Conservation (phyloP, 2,329 filamentous ascomycete genomes). For the Endothia cerciana region DNA sequence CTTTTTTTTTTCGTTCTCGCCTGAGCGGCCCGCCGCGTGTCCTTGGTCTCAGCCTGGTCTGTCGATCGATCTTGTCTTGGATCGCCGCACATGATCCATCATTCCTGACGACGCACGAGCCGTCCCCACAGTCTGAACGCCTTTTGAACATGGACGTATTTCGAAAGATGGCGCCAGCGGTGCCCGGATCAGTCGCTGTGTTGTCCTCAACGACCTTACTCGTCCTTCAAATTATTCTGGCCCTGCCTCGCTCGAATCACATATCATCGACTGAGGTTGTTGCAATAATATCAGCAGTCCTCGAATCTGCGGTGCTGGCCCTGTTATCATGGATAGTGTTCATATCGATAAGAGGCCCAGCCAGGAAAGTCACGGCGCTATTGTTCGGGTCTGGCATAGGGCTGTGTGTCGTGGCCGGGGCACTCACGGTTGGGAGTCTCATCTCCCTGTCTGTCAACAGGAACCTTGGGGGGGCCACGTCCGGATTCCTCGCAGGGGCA, state of each 20-base stretch:
- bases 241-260: slow-evolving; percentile 38
- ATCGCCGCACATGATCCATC: slow-evolving; percentile 24
- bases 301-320: slow-evolving; percentile 44
- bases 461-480: slow-evolving; percentile 40
- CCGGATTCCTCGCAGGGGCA: slow-evolving; percentile 47
- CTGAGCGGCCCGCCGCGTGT: slow-evolving; percentile 22
- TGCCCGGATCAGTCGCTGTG: slow-evolving; percentile 43
- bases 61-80: slow-evolving; percentile 21
- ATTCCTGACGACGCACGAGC: slow-evolving; percentile 23
- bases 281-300: slow-evolving; percentile 43
- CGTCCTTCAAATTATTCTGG: slow-evolving; percentile 46
- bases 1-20: slow-evolving; percentile 4
- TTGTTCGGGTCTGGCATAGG: slow-evolving; percentile 46
- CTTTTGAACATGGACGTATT: slow-evolving; percentile 18
- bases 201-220: slow-evolving; percentile 45
- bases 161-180: slow-evolving; percentile 38
- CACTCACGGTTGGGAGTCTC: slow-evolving; percentile 49
- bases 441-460: slow-evolving; percentile 44
- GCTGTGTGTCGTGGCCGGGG: slow-evolving; percentile 49
- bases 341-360: slow-evolving; percentile 33
- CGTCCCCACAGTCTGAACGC: slow-evolving; percentile 10
- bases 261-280: slow-evolving; percentile 39
- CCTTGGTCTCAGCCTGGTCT: slow-evolving; percentile 11
- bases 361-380: slow-evolving; percentile 36
- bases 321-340: slow-evolving; percentile 40